phyloP scores from a whole-genome alignment of 1,284 basidiomycete genomes.

The Bjerkandera adusta region DNA sequence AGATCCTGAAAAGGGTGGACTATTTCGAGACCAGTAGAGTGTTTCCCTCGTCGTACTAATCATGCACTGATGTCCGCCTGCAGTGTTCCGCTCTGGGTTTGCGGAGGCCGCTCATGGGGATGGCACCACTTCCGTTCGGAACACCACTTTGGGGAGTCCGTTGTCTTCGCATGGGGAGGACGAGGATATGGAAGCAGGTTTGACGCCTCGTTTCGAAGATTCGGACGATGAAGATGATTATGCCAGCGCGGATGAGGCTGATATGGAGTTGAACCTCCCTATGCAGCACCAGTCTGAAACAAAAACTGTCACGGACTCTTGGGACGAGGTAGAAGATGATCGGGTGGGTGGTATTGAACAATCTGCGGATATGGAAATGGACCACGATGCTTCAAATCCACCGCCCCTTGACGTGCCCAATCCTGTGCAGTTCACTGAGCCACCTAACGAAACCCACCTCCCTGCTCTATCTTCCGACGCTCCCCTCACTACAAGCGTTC shows the following conservation, averaged over 20 bases:
- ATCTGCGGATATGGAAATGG: background rate
- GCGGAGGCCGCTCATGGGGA: constrained; percentile 38
- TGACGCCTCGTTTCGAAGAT: constrained; percentile 43
- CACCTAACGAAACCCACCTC: too few species aligned
- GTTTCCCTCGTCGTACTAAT: background rate
- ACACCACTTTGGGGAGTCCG: too few species aligned
- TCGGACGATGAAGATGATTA: constrained; percentile 40
- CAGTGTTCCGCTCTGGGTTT: constrained; percentile 74
- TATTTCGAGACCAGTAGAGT: constrained; percentile 69
- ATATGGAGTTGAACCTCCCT: constrained; percentile 18
- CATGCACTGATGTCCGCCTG: background rate
- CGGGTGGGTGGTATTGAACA: background rate
- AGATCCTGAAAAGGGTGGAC: constrained; percentile 67
- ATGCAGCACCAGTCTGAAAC: constrained; percentile 16
- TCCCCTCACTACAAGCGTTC: constrained; percentile 15
- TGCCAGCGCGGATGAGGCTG: constrained; percentile 42
- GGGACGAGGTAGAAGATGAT: background rate
- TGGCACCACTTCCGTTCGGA: too few species aligned
- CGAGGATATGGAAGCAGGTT: constrained; percentile 14
- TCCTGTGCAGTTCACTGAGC: too few species aligned
- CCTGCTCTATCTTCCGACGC: too few species aligned
- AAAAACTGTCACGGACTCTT: background rate
- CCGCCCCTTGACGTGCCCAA: too few species aligned
- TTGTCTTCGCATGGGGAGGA: constrained; percentile 10
- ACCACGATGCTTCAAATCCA: background rate